phyloP scores from a whole-genome alignment of 2,329 filamentous ascomycete species.

The Alternaria triticimaculans region DNA sequence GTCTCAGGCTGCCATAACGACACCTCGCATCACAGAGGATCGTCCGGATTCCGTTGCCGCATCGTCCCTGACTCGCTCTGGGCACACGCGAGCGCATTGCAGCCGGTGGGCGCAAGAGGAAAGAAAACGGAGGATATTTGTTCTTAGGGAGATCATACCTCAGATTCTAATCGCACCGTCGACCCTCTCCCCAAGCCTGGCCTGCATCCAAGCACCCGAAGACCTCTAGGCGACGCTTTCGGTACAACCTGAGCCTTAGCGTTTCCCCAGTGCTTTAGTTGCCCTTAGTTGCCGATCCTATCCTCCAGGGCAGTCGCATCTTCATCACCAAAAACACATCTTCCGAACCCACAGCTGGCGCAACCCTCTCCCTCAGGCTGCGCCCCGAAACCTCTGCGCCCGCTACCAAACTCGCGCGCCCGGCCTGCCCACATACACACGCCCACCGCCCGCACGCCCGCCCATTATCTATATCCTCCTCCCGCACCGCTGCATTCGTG shows the following conservation, averaged over 20 bases:
- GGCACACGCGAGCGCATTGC: slow-evolving; percentile 26
- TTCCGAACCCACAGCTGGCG: slow-evolving; percentile 10
- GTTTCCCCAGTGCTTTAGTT: slow-evolving; percentile 22
- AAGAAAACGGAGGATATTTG: neutral
- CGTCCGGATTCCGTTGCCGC: slow-evolving; percentile 23
- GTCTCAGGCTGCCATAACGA: slow-evolving; percentile 26
- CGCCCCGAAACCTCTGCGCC: slow-evolving; percentile 4
- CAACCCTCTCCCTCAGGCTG: slow-evolving; percentile 5
- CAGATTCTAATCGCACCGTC: neutral
- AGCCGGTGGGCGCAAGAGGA: slow-evolving; percentile 3
- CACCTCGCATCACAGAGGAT: slow-evolving; percentile 23
- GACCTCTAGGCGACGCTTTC: slow-evolving; percentile 4
- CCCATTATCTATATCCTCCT: slow-evolving; percentile 5
- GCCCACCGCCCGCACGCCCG: neutral
- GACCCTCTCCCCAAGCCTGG: neutral
- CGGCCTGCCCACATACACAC: neutral
- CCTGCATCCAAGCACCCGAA: slow-evolving; percentile 9
- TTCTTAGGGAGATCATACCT: slow-evolving; percentile 4
- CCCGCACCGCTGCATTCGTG: slow-evolving; percentile 2
- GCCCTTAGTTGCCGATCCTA: slow-evolving; percentile 32
- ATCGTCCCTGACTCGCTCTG: slow-evolving; percentile 30
- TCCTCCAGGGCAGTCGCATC: slow-evolving; percentile 18
- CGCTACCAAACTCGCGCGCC: slow-evolving; percentile 4
- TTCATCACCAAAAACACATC: slow-evolving; percentile 17
- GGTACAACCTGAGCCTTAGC: slow-evolving; percentile 17